Evolutionary conservation across 2,329 filamentous ascomycete species (phyloP).

Genomic region (Grosmannia serpens): DNA sequence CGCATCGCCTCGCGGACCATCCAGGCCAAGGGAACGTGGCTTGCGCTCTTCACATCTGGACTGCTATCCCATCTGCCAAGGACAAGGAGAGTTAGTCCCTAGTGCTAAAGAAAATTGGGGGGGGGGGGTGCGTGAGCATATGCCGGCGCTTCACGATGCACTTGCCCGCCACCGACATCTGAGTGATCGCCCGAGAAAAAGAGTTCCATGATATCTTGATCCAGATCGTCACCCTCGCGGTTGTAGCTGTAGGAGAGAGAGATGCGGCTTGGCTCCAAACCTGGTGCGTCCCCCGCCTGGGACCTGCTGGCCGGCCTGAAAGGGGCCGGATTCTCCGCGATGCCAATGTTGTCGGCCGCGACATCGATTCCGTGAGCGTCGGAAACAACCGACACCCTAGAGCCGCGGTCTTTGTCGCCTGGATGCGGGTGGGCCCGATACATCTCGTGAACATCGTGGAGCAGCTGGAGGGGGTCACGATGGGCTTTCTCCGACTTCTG

Average conservation of each 20-base stretch:
- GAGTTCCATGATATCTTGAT: conserved; percentile 68
- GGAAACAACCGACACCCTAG: background rate
- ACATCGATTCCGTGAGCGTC: background rate
- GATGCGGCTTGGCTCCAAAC: too few relatives aligned
- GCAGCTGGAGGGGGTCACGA: background rate
- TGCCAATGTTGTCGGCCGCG: too few relatives aligned
- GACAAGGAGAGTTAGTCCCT: background rate
- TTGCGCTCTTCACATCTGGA: conserved; percentile 46
- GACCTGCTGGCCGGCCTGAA: too few relatives aligned
- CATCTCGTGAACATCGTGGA: background rate
- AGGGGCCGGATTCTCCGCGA: too few relatives aligned
- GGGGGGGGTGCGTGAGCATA: too few relatives aligned
- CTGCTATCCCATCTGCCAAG: conserved; percentile 42
- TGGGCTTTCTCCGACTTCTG: too few relatives aligned
- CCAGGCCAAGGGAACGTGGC: conserved; percentile 53
- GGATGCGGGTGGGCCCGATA: background rate
- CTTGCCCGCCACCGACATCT: conserved; percentile 59
- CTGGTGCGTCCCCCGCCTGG: too few relatives aligned
- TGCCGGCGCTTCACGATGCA: background rate
- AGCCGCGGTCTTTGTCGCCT: background rate
- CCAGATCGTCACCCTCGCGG: conserved; percentile 33
- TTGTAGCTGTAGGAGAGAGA: conserved; percentile 11
- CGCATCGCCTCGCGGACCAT: conserved; percentile 49
- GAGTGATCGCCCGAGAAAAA: conserved; percentile 74
- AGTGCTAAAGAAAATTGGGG: too few relatives aligned